Evolutionary conservation across 2,329 filamentous ascomycete species (phyloP), one percentile per base, ranked within the genome.

Genomic region (Ophiocordyceps camponoti-saundersi): DNA sequence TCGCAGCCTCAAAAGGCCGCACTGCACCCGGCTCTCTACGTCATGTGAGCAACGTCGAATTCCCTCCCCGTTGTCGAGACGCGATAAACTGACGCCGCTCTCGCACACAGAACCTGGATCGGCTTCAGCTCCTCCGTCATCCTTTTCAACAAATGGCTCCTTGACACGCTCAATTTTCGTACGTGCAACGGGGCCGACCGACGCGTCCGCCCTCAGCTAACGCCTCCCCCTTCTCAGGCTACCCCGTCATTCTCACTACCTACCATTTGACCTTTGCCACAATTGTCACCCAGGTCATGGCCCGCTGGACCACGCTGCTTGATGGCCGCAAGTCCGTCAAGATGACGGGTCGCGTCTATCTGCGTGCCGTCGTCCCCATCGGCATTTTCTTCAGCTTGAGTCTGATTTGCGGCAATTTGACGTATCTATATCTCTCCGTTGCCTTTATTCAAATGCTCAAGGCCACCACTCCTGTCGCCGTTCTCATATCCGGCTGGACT

Each of bases 101-200:
- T 29, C 5, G 16, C 6, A 8, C n/a, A 3, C 22, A 75, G 72
- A 48, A 75, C 77, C 58, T 94, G 87, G 86, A 93, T 94, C 55
- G 72, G 85, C 53, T 77, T 92, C 60, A 90, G 85, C 57, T 90
- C 86, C 53, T 72, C 77, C 56, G 87, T 89, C 51, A 93, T 94
- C 59, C 68, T 94, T 51, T 93, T 93, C 73, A 94, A 94, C 72
- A 94, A 94, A 69, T 89, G 83, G 77, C 77, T 94, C 45, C 74
- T 94, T 49, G 78, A 85, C 59, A 80, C 77, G 51, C 75, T 75
- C 57, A 75, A 81, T 48, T 90, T 90, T 64, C 73, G 82, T 86
- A 68, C 71, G 81, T n/a, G 4, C 42, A 30, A n/a, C 13, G 21
- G 18, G 20, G 23, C 16, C 11, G 11, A 3, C 20, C 15, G 21